phyloP scores from a whole-genome alignment of 2,329 filamentous ascomycete species.

The Colletotrichum sp. region DNA sequence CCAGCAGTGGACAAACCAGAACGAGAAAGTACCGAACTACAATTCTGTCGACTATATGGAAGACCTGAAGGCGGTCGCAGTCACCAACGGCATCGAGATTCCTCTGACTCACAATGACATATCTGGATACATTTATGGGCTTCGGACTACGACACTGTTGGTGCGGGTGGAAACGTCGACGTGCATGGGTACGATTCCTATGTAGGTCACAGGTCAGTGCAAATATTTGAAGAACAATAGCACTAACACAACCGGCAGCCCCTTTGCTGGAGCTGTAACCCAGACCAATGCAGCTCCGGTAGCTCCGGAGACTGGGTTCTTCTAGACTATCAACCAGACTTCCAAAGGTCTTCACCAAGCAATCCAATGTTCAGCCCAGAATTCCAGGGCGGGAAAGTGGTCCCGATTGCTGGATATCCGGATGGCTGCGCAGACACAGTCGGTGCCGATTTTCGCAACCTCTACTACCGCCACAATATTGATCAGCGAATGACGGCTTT shows the following conservation, averaged over 20 bases:
- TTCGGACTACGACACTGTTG: conserved; percentile 9
- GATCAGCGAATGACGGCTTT: neutral
- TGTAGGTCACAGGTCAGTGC: neutral
- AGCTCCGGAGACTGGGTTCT: neutral
- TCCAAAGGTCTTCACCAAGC: neutral
- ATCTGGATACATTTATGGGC: conserved; percentile 24
- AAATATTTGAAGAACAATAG: neutral
- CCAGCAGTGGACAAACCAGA: conserved; percentile 60
- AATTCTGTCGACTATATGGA: neutral
- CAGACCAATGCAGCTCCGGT: neutral
- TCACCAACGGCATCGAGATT: conserved; percentile 68
- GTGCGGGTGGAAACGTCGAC: conserved; percentile 33
- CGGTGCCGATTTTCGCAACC: neutral
- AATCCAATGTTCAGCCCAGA: neutral
- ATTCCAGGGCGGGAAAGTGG: neutral
- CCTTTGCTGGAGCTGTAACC: neutral
- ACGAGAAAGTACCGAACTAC: conserved; percentile 68
- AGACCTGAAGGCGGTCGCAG: conserved; percentile 50
- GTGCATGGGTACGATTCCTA: conserved; percentile 34
- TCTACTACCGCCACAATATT: neutral
- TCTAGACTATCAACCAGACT: conserved; percentile 35
- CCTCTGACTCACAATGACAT: conserved; percentile 74
- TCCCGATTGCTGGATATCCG: neutral
- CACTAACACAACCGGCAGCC: neutral
- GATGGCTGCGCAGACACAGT: neutral